Base-by-base conservation (phyloP, 768 basidiomycete genomes). In the Exidia glandulosa region DNA sequence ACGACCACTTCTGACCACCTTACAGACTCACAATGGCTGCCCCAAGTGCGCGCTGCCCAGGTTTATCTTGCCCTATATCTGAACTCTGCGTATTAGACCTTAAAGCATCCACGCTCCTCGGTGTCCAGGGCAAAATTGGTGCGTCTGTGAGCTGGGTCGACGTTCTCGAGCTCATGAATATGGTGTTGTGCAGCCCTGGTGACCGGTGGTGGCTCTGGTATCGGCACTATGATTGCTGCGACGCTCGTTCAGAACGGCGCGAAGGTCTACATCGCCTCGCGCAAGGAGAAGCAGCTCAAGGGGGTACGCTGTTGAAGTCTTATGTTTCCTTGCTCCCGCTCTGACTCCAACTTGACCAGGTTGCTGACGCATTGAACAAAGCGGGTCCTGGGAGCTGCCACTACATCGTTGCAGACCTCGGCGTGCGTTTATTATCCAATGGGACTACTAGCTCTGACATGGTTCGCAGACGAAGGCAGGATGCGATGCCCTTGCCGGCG, bases 251-350 rank as follows among this genome's bases (percentile, higher is more conserved):
- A 86, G 72, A 93, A 94, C 66, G 92, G 92, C 13, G 89, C 86
- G 33, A 86, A 83, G 65, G 92, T 95, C 45, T 93, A 94, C 73
- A 92, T 94, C 64, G 90, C 92, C 14, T 85, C 89, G 12, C 78
- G 92, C 59, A 93, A 91, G 69, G 88, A 90, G 73, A 69, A 76
- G 23, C 86, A 87, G 65, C 77, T 94, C 60, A 83, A 87, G 73
- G 81, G 87, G 78, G 88, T 86, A 59, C 57, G 78, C 56, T 29
- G 12, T 23, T 14, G 5, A 27, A 2, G 6, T 13, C 41, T 3
- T 13, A 30, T 9, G 16, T 6, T 36, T 31, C 32, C 25, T 2
- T 58, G 14, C n/a, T 13, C 59, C 19, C 6, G 47, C 45, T 32
- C 19, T 45, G 27, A 37, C 47, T 52, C 25, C 60, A 55, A 33